phyloP scores from a whole-genome alignment of 345 rosid genomes.

The Syzygium oleosum region DNA sequence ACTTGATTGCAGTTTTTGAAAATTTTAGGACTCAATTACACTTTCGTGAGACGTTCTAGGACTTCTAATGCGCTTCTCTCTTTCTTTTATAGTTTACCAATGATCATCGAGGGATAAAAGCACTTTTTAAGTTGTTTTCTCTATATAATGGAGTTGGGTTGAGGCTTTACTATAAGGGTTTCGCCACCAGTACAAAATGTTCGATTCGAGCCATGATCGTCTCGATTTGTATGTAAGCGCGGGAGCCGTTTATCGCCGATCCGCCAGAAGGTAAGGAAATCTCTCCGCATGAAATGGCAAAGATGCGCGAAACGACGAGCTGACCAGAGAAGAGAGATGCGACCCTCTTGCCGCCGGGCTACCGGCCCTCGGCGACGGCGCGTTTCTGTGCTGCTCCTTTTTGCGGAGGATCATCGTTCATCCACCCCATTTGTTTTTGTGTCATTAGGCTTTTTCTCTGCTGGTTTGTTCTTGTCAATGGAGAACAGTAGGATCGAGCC shows the following conservation, averaged over 20 bases:
- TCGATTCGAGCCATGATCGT: fast-evolving
- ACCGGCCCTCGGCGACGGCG: too few species aligned
- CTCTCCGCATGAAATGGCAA: fast-evolving
- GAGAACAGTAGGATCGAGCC: not conserved
- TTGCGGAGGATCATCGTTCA: not conserved
- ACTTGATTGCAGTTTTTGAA: too few species aligned
- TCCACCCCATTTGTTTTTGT: not conserved
- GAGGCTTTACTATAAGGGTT: not conserved
- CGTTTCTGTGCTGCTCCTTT: too few species aligned
- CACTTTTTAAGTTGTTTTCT: too few species aligned
- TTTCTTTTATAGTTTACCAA: too few species aligned
- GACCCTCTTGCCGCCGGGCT: too few species aligned
- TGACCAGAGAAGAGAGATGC: not conserved
- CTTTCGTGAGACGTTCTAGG: too few species aligned
- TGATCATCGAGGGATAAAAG: too few species aligned
- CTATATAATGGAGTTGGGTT: fast-evolving
- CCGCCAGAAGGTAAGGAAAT: fast-evolving
- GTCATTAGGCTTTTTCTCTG: too few species aligned
- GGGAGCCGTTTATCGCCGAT: fast-evolving
- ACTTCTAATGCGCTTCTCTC: too few species aligned
- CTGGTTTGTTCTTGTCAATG: too few species aligned
- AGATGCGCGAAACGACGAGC: fast-evolving
- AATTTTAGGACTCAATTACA: too few species aligned
- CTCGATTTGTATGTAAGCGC: fast-evolving
- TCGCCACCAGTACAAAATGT: not conserved